Evolutionary conservation across 129 eudicot genomes (phyloP), one percentile per base, ranked within the genome.

Genomic region (Centaurea solstitialis): DNA sequence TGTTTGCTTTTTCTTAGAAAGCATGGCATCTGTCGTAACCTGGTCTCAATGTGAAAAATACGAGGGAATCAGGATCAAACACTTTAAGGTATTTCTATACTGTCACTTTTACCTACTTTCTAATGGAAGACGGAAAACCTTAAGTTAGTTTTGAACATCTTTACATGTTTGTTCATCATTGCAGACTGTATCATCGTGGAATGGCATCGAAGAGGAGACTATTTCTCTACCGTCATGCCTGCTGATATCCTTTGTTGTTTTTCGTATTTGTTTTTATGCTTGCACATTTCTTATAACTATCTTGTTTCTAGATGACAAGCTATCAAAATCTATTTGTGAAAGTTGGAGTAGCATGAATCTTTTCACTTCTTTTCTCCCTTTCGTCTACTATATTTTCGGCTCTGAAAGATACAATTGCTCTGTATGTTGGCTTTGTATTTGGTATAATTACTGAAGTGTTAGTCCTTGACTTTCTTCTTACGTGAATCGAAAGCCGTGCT

Each of bases 171-270:
- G 22, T 85, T 81, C 53, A 30, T 78, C 74, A 57, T 67, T 88
- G 85, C 97, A 96, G 99, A 87, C 89, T 20, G 98, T 96, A 20
- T 78, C 98, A 76, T 89, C 94, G 39, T 93, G 50, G 97, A 96
- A 86, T 96, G 98, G 99, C 99, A 96, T 90, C 92, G 99, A 59
- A 91, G 83, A 89, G 99, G 99, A 88, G 99, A 96, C 88, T 96
- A 96, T 86, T 89, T 96, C 79, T 93, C 99, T 28, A 78, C 95
- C 30, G 92, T 93, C 67, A 91, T 96, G 97, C 99, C 96, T n/a
- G 74, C 90, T 81, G 99, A 93, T 96, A 96, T 96, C 99, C 99
- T 96, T 91, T 74, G n/a, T 50, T 70, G 7, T 33, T 26, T 75
- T 47, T 62, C 9, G 6, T 59, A 3, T 76, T 62, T 20, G 20